Percentiles rank a stretch among this genome's conserved stretches.
Evolutionary conservation across 1,284 basidiomycete species (phyloP).

Genomic region (Microbotryomycetes sp.): DNA sequence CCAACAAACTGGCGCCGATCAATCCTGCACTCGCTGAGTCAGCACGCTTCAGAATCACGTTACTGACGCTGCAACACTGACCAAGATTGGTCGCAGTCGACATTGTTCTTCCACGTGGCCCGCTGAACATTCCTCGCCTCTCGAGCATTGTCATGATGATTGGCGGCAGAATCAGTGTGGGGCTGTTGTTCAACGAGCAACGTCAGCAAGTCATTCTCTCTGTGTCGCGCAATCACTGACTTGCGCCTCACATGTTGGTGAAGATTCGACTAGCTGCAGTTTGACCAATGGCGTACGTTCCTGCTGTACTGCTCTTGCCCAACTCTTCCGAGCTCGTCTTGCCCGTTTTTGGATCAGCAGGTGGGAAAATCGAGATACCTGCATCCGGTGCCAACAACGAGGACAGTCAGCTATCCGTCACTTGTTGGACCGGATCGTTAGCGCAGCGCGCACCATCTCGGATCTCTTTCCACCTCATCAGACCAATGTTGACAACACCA

Average conservation of each 20-base stretch:
- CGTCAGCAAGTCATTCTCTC: neutral
- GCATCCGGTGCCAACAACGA: neutral
- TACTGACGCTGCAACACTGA: slow-evolving; percentile 12
- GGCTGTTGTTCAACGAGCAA: slow-evolving; percentile 36
- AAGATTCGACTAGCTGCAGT: slow-evolving; percentile 49
- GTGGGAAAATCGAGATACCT: slow-evolving; percentile 47
- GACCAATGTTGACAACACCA: slow-evolving; percentile 49
- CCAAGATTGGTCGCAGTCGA: slow-evolving; percentile 43
- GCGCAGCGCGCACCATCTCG: slow-evolving; percentile 38
- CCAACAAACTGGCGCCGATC: slow-evolving; percentile 48
- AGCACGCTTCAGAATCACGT: slow-evolving; percentile 29
- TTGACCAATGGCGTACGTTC: slow-evolving; percentile 49
- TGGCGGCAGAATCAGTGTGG: slow-evolving; percentile 51
- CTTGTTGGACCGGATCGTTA: neutral
- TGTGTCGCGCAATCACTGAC: no score
- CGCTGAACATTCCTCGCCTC: slow-evolving; percentile 43
- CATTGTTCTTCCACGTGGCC: slow-evolving; percentile 41
- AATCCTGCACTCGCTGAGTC: slow-evolving; percentile 26
- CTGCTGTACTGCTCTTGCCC: slow-evolving; percentile 47
- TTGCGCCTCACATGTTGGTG: slow-evolving; percentile 48
- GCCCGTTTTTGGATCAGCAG: slow-evolving; percentile 24
- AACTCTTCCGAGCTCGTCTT: slow-evolving; percentile 39
- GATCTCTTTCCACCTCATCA: slow-evolving; percentile 55
- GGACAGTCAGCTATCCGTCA: neutral
- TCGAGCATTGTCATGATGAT: slow-evolving; percentile 47